A percentile compares a stretch with the other conserved stretches of the same genome.
Conservation (phyloP, 352 stramenopile species). For the Globisporangium yorkense region DNA sequence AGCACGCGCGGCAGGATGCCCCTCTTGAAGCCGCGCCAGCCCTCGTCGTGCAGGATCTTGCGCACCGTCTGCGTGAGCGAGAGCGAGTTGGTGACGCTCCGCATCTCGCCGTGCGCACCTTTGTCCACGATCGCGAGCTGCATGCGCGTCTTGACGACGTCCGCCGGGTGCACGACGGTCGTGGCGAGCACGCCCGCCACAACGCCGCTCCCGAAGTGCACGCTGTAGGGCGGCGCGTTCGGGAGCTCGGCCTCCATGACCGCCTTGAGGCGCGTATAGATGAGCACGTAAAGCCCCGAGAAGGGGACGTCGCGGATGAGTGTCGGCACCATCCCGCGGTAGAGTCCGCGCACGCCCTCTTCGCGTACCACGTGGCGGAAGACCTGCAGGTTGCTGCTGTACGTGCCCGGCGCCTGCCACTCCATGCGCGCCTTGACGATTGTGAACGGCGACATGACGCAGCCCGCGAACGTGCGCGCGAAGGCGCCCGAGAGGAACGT, state of each 20-base stretch:
- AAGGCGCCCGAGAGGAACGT: conserved; percentile 80
- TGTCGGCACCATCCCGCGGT: conserved; percentile 81
- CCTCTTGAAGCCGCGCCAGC: conserved; percentile 89
- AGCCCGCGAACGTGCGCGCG: conserved; percentile 77
- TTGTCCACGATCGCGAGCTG: conserved; percentile 66
- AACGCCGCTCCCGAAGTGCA: conserved; percentile 80
- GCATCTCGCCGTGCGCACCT: conserved; percentile 18
- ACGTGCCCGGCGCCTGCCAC: conserved; percentile 59
- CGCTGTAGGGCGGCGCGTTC: conserved; percentile 39
- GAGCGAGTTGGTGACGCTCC: conserved; percentile 47
- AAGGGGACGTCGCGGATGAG: conserved; percentile 86
- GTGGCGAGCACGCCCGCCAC: conserved; percentile 72
- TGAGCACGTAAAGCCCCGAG: conserved; percentile 82
- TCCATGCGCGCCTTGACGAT: conserved; percentile 87
- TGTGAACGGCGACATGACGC: conserved; percentile 79
- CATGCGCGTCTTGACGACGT: conserved; percentile 89
- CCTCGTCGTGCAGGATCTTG: conserved; percentile 91
- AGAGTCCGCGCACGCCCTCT: conserved; percentile 72
- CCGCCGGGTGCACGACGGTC: conserved; percentile 76
- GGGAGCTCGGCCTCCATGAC: conserved; percentile 34
- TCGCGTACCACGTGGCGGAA: conserved; percentile 57
- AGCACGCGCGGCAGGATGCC: conserved; percentile 93
- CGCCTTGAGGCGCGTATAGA: conserved; percentile 73
- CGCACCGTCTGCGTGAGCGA: conserved; percentile 55
- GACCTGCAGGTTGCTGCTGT: conserved; percentile 55